Evolutionary conservation across 768 basidiomycete genomes (phyloP).

Genomic region (Lactarius trivialis): DNA sequence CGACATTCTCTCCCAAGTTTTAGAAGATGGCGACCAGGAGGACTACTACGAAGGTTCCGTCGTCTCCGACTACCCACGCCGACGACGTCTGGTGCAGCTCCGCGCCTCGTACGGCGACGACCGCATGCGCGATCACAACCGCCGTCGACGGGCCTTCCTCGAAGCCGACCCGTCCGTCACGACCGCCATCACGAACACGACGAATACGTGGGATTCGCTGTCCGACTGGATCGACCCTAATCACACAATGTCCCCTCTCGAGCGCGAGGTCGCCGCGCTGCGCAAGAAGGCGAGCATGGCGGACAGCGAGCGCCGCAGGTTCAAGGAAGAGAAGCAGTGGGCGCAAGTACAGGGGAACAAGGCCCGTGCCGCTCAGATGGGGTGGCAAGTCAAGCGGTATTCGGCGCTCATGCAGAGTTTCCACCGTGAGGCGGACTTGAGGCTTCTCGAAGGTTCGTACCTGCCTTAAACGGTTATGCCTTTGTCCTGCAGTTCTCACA

Average conservation of each 20-base stretch:
- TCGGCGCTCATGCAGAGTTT: constrained; percentile 76
- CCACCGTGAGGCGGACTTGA: constrained; percentile 67
- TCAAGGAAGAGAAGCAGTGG: constrained; percentile 86
- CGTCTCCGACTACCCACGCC: constrained; percentile 13
- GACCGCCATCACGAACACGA: constrained; percentile 30
- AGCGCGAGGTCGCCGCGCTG: constrained; percentile 69
- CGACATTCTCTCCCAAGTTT: constrained; percentile 60
- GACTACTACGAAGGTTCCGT: constrained; percentile 23
- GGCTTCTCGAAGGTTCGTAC: constrained; percentile 54
- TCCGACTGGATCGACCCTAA: constrained; percentile 59
- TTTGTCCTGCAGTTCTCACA: neutral
- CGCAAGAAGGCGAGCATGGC: constrained; percentile 74
- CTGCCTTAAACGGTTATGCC: neutral
- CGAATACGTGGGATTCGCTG: constrained; percentile 62
- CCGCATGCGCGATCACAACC: constrained; percentile 15
- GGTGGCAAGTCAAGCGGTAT: constrained; percentile 79
- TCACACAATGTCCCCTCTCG: constrained; percentile 53
- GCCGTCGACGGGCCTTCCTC: constrained; percentile 26
- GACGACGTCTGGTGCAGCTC: constrained; percentile 24
- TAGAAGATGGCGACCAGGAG: constrained; percentile 44
- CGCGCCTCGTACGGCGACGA: constrained; percentile 2
- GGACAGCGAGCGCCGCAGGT: constrained; percentile 74
- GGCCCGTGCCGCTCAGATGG: constrained; percentile 70
- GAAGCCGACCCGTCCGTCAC: constrained; percentile 27
- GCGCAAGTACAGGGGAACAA: constrained; percentile 71